Conservation (phyloP, 495 filamentous ascomycete genomes). For the Endocarpon pusillum region DNA sequence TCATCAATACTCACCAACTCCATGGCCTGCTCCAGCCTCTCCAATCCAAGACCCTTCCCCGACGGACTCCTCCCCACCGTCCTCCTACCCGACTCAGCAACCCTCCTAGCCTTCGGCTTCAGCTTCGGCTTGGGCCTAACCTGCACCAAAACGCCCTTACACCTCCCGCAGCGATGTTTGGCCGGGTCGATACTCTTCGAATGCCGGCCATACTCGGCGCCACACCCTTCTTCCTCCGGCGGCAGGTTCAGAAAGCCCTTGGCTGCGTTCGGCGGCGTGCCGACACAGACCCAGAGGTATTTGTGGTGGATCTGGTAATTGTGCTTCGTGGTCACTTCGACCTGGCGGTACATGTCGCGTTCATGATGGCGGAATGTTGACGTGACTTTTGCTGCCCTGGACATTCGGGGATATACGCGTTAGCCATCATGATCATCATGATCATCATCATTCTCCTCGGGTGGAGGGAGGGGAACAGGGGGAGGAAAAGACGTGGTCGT, state of each 20-base stretch:
- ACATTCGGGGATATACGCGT: background rate
- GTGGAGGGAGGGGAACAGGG: too few relatives aligned
- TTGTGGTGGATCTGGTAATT: constrained; percentile 76
- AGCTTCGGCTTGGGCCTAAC: constrained; percentile 58
- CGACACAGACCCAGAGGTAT: constrained; percentile 69
- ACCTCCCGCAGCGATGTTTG: constrained; percentile 51
- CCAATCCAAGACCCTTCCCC: too few relatives aligned
- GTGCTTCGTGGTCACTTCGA: constrained; percentile 76
- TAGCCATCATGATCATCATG: too few relatives aligned
- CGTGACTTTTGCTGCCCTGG: constrained; percentile 31
- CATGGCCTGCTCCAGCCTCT: too few relatives aligned
- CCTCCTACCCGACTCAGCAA: constrained; percentile 25
- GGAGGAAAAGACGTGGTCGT: background rate
- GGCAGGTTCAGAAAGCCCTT: background rate
- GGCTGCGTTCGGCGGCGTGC: constrained; percentile 1
- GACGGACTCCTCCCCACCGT: too few relatives aligned
- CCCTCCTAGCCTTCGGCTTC: constrained; percentile 48
- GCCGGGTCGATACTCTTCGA: constrained; percentile 59
- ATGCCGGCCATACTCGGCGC: constrained; percentile 54
- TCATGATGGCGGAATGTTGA: constrained; percentile 25
- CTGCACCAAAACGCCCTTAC: constrained; percentile 52
- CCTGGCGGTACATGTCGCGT: constrained; percentile 26
- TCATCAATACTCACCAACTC: too few relatives aligned
- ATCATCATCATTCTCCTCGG: too few relatives aligned
- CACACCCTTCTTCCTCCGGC: constrained; percentile 27